Evolutionary conservation across 2,329 filamentous ascomycete genomes (phyloP).

Genomic region (Pseudogymnoascus sp.): DNA sequence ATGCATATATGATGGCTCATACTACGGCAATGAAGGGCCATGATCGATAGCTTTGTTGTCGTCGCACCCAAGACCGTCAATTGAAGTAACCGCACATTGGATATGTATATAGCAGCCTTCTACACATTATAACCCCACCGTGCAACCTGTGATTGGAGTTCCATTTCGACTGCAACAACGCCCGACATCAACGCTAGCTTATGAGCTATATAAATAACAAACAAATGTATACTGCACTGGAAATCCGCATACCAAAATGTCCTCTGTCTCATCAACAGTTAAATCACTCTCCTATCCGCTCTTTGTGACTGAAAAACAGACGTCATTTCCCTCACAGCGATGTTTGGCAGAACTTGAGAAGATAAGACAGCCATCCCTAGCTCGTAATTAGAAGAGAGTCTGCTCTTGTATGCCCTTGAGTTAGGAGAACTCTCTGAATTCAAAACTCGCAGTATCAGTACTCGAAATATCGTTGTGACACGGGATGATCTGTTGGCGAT

Average conservation of each 20-base stretch:
- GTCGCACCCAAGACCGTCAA: neutral
- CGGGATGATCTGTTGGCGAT: too few relatives aligned
- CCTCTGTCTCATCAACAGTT: neutral
- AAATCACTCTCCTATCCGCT: neutral
- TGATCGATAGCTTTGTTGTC: neutral
- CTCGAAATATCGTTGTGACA: too few relatives aligned
- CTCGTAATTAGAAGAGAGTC: too few relatives aligned
- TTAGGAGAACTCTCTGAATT: too few relatives aligned
- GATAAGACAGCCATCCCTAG: too few relatives aligned
- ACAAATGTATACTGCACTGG: neutral
- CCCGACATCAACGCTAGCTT: neutral
- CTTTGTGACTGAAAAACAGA: neutral
- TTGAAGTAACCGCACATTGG: neutral
- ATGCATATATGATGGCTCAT: too few relatives aligned
- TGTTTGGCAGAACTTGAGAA: neutral
- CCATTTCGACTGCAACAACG: neutral
- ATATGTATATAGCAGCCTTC: neutral
- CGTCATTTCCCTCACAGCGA: neutral
- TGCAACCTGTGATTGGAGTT: neutral
- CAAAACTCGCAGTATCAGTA: too few relatives aligned
- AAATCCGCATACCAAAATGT: neutral
- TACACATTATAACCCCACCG: neutral
- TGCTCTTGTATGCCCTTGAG: too few relatives aligned
- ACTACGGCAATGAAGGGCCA: neutral
- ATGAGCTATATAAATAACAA: neutral